Evolutionary conservation across 1,139 yeast species (phyloP).

Genomic region (Yamadazyma membranifaciens): DNA sequence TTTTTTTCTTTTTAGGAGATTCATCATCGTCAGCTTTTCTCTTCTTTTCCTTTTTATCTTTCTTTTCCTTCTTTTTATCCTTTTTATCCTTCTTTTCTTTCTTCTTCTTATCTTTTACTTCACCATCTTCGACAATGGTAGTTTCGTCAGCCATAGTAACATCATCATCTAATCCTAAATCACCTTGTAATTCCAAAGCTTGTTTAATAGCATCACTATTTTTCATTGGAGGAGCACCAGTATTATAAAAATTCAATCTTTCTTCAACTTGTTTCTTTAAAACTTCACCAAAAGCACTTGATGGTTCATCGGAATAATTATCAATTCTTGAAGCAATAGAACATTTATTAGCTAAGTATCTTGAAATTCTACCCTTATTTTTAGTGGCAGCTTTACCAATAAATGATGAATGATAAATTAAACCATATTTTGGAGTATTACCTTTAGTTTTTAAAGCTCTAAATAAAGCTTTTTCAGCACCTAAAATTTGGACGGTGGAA

Average conservation of each 20-base stretch:
- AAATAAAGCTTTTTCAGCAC: constrained; percentile 99
- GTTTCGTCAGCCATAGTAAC: constrained; percentile 14
- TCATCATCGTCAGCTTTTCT: constrained; percentile 52
- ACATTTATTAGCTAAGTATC: constrained; percentile 98
- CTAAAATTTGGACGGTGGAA: constrained; percentile 96
- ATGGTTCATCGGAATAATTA: constrained; percentile 86
- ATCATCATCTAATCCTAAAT: constrained; percentile 26
- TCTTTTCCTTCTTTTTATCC: constrained; percentile 49
- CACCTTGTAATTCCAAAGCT: constrained; percentile 73
- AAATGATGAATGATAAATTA: constrained; percentile 93
- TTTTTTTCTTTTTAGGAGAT: constrained; percentile 44
- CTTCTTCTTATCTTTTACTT: constrained; percentile 42
- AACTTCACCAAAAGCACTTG: constrained; percentile 83
- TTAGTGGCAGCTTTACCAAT: constrained; percentile 97
- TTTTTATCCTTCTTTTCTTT: constrained; percentile 58
- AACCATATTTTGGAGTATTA: constrained; percentile 98
- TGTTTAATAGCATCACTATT: constrained; percentile 91
- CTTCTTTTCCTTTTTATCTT: constrained; percentile 51
- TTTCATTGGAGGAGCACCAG: constrained; percentile 96
- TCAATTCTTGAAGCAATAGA: constrained; percentile 98
- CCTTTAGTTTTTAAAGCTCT: constrained; percentile 98
- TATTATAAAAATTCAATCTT: constrained; percentile 91
- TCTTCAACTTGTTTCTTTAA: constrained; percentile 97
- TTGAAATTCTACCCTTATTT: constrained; percentile 98
- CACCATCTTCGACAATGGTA: constrained; percentile 24